phyloP scores from a whole-genome alignment of 2,329 filamentous ascomycete species.

The Aspergillus oerlinghausenensis region DNA sequence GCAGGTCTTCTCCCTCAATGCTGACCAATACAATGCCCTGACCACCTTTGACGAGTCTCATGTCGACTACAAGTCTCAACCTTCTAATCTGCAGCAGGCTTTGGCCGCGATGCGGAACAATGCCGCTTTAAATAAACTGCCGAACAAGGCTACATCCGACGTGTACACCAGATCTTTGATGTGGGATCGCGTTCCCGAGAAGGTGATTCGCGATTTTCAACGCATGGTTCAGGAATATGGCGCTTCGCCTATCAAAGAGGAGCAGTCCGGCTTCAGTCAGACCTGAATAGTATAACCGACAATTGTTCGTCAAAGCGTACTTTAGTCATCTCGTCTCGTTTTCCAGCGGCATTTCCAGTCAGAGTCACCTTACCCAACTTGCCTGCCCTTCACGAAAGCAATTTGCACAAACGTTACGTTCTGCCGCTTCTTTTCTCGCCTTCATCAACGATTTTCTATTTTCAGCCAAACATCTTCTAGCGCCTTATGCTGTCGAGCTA shows the following conservation, averaged over 20 bases:
- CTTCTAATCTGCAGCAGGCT: constrained; percentile 53
- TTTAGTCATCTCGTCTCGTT: constrained; percentile 2
- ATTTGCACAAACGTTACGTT: constrained; percentile 1
- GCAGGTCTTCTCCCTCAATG: constrained; percentile 79
- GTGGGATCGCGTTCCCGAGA: constrained; percentile 88
- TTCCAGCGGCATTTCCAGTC: constrained; percentile 8
- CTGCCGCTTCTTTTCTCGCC: constrained; percentile 9
- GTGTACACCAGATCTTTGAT: constrained; percentile 89
- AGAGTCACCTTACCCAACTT: constrained; percentile 5
- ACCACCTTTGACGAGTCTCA: constrained; percentile 59
- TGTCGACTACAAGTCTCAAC: constrained; percentile 35
- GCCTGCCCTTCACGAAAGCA: constrained; percentile 2
- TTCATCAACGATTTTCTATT: constrained; percentile 7
- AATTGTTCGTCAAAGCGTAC: constrained; percentile 4
- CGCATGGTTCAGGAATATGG: constrained; percentile 79
- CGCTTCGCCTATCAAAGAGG: constrained; percentile 29
- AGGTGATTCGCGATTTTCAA: constrained; percentile 88
- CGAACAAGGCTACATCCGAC: constrained; percentile 62
- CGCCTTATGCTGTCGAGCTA: constrained; percentile 9
- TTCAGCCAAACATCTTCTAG: neutral
- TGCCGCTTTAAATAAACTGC: constrained; percentile 57
- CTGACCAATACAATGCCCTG: constrained; percentile 83
- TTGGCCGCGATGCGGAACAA: constrained; percentile 71
- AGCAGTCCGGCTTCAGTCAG: constrained; percentile 18
- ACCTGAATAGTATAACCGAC: constrained; percentile 9